Evolutionary conservation across 139 green algal genomes (phyloP).

Genomic region (Astrephomene gubernaculifera): DNA sequence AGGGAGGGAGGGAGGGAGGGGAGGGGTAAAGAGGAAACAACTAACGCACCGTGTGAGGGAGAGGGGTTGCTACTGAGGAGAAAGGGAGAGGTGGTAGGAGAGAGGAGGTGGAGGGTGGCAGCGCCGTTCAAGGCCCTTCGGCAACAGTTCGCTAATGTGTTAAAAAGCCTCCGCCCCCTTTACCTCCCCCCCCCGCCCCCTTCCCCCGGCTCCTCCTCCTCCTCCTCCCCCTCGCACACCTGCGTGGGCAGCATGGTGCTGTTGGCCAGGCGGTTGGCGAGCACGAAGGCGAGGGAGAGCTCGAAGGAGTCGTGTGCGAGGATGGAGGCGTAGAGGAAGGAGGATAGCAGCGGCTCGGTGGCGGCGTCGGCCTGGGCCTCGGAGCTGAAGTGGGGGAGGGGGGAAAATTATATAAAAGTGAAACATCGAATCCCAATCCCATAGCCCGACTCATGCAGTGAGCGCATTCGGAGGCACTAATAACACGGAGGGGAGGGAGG

Average conservation of each 20-base stretch:
- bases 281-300: constrained; percentile 88
- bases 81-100: background rate
- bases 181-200: no score
- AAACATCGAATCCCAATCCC: no score
- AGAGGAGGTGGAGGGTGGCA: background rate
- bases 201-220: background rate
- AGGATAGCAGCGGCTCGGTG: constrained; percentile 90
- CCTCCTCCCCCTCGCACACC: constrained; percentile 58
- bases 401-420: background rate
- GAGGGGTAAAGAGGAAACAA: background rate
- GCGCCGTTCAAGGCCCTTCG: no score
- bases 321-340: constrained; percentile 94
- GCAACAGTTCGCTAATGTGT: no score
- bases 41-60: no score
- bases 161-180: no score
- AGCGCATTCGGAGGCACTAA: no score
- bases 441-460: no score
- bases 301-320: constrained; percentile 91
- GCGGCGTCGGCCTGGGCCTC: constrained; percentile 70
- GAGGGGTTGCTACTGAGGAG: background rate
- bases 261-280: constrained; percentile 95
- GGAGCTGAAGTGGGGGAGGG: constrained; percentile 42
- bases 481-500: no score
- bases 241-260: constrained; percentile 93
- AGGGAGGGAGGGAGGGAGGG: background rate